Percentiles rank a stretch among this genome's conserved stretches.
Conservation (phyloP, 306 rosid species). For the Quillaja saponaria region DNA sequence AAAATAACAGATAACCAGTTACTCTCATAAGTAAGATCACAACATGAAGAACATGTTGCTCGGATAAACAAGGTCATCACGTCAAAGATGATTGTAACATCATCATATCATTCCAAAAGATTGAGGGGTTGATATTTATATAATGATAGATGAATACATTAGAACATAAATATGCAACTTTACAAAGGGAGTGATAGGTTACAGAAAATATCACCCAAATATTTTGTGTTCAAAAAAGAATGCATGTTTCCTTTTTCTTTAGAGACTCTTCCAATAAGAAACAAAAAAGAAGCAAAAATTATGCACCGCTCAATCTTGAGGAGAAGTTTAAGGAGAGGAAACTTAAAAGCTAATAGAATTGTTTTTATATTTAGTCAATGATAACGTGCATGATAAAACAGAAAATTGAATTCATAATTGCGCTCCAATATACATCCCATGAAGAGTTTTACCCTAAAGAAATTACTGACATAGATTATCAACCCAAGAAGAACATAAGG, state of each 20-base stretch:
- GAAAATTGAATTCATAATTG: background rate
- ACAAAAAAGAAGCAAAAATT: background rate
- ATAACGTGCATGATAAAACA: background rate
- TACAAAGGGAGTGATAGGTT: background rate
- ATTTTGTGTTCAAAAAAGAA: background rate
- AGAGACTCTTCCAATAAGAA: background rate
- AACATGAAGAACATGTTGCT: too few relatives aligned
- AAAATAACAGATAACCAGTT: background rate
- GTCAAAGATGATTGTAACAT: background rate
- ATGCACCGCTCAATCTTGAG: background rate
- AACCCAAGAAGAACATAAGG: too few relatives aligned
- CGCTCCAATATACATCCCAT: background rate
- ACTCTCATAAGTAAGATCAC: background rate
- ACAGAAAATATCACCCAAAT: background rate
- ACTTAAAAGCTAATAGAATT: too few relatives aligned
- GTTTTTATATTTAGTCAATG: background rate
- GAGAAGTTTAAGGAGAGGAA: background rate
- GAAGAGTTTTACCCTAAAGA: background rate
- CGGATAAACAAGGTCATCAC: too few relatives aligned
- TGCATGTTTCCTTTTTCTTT: background rate
- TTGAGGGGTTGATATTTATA: background rate
- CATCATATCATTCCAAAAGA: constrained; percentile 3
- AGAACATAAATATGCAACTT: background rate
- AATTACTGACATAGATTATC: too few relatives aligned
- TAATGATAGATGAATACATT: background rate